Base-by-base conservation (phyloP, 2,329 filamentous ascomycete species). In the Monilinia laxa region DNA sequence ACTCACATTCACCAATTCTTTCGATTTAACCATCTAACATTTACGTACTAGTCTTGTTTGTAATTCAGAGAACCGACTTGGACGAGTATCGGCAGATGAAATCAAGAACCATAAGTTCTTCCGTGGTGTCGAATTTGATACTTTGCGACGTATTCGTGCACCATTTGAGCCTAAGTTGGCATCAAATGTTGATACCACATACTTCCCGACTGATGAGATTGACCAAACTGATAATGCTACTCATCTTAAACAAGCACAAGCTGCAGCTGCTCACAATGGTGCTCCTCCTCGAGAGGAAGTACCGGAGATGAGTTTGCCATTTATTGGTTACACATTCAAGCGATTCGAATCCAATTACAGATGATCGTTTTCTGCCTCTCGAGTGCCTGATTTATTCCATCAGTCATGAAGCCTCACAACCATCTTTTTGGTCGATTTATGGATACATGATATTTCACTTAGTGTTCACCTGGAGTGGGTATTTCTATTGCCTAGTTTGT, bases 161-260 rank as follows among this genome's bases (percentile, higher is more conserved):
- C 95, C 95, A 0, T 99, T 99, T 77, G 94, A 98, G 81, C 95
- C 95, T 3, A 92, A 93, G 75, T 83, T 99, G 71, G 90, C 91
- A 68, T 96, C 92, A 70, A 95, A 95, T 78, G 90, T 97, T 74
- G 95, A 99, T 77, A 97, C 95, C 25, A 94, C 93, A 57, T 98
- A 99, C 83, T 99, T 99, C 87, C 95, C 95, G 12, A 97, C 93
- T 63, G 95, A 99, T 76, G 95, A 99, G 79, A 97, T 99, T 76
- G 93, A 96, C 74, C 94, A 98, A 82, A 94, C 93, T 65, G 93
- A 97, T 78, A 97, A 93, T 71, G 92, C 91, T 66, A 95, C 93
- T 31, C 85, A 91, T 71, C 85, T 97, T 75, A 91, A 92, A 77
- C 71, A 70, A 79, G 92, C 91, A 60, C 58, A 60, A 60, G 85